Base-by-base conservation (phyloP, 164 flowering plant genomes). In the Chimonanthus salicifolius region DNA sequence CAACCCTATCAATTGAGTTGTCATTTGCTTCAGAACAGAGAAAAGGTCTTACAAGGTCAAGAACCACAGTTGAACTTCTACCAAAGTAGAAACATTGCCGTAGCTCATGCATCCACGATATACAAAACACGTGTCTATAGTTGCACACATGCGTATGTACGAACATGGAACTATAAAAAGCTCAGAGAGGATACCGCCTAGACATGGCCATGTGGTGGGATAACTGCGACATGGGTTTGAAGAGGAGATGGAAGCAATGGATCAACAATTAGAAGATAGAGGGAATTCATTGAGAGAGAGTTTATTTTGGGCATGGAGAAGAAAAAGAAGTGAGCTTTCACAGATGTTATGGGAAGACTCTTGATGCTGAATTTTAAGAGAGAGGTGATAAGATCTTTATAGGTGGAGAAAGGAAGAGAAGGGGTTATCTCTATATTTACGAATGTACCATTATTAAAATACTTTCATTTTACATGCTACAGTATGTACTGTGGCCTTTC, bases 41-140 rank as follows among this genome's bases (percentile, higher is more conserved):
- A n/a, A 16, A 71, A 71, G 73, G 73, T 49, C 73, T 71, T 71
- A 58, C 73, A 71, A 71, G 73, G 73, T 71, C 73, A 71, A 71
- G 73, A 71, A 71, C 13, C 16, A 45, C 33, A 15, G 46, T 20
- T 47, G 16, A 69, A 9, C 11, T 18, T 69, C 60, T 62, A 46
- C 13, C 1, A 7, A 7, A 16, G 20, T 33, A 5, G 44, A 3
- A 54, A 70, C 64, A 7, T 49, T 2, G 18, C 62, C 15, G 21
- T 18, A 43, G 45, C 20, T 18, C 71, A 18, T 46, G 6, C 65
- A 63, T 65, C 47, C 15, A 44, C 10, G 8, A 3, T 65, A 21
- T 5, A 9, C n/a, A 54, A 15, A 11, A 50, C 1, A 13, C 58
- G 16, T 20, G 9, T 20, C 8, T 51, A 2, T 21, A 2, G 15